Base-by-base conservation (phyloP, 768 basidiomycete genomes). In the Serendipita sp. region DNA sequence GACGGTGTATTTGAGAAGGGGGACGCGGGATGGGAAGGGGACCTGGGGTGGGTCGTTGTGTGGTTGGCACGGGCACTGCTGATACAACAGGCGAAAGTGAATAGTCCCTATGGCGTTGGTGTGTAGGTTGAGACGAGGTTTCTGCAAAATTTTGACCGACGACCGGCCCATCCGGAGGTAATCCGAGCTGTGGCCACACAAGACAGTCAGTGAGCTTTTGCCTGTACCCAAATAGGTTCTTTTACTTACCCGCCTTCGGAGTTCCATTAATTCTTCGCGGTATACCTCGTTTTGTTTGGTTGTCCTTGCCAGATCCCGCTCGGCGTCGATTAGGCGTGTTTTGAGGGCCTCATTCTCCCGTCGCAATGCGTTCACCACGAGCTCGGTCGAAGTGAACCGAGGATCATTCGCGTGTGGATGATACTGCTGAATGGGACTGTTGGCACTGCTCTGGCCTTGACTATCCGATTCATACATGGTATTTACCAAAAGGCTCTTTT, bases 251-350 rank as follows among this genome's bases (percentile, higher is more conserved):
- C 87, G 76, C 66, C 82, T 75, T 64, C 90, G 73, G 68, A 87
- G 82, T 45, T 88, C 84, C 62, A 92, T 83, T 64, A 92, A 73
- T 72, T 92, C 90, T 72, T 90, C 89, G 31, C 88, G 77, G 69
- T 91, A 92, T 3, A 89, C 79, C 67, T 91, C 89, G 66, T 90
- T 91, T 69, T 89, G 72, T 66, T 88, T 73, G 58, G 82, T 76
- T 53, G 90, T 78, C 33, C 85, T 81, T 64, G 88, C 79, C 69
- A 84, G 90, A 66, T 88, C 86, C 65, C 85, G 72, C 72, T 92
- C 90, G 3, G 84, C 86, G 56, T 85, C 85, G 9, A 82, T 82
- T 61, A 92, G 71, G 62, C 82, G 75, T 61, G 71, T 79, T 60
- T 89, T 73, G 65, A 92, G 70, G 53, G 82, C 78, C 66, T 90